phyloP scores from a whole-genome alignment of 2,329 filamentous ascomycete genomes.

The Penicillium paneum region DNA sequence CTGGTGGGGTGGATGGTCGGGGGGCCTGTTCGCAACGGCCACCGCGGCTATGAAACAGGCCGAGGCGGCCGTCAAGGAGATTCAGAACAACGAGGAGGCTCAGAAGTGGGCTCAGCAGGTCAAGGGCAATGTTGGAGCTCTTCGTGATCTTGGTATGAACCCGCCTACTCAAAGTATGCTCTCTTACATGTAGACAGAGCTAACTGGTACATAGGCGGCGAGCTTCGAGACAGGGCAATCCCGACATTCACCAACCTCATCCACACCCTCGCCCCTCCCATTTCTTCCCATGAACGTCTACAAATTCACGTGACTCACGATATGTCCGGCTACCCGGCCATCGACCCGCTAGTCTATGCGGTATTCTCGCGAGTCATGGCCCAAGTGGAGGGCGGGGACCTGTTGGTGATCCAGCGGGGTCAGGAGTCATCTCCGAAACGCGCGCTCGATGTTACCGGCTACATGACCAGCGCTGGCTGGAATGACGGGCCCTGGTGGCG shows the following conservation, averaged over 20 bases:
- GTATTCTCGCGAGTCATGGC: conserved; percentile 96
- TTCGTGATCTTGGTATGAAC: conserved; percentile 69
- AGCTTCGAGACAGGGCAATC: conserved; percentile 78
- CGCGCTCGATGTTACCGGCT: conserved; percentile 46
- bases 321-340: conserved; percentile 85
- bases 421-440: conserved; percentile 74
- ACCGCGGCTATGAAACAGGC: conserved; percentile 76
- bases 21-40: conserved; percentile 77
- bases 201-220: conserved; percentile 62
- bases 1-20: conserved; percentile 63
- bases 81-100: conserved; percentile 93
- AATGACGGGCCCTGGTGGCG: conserved; percentile 97
- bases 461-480: conserved; percentile 60
- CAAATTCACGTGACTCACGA: conserved; percentile 98
- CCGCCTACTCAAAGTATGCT: neutral
- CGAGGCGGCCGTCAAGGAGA: conserved; percentile 88
- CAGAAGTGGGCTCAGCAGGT: conserved; percentile 96
- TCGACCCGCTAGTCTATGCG: conserved; percentile 86
- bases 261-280: conserved; percentile 91
- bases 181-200: neutral
- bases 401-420: conserved; percentile 90
- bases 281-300: conserved; percentile 92
- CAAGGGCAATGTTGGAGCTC: conserved; percentile 76
- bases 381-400: conserved; percentile 95
- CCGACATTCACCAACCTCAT: conserved; percentile 94